Conservation (phyloP, 2,329 filamentous ascomycete genomes). For the Penicillium olsonii region DNA sequence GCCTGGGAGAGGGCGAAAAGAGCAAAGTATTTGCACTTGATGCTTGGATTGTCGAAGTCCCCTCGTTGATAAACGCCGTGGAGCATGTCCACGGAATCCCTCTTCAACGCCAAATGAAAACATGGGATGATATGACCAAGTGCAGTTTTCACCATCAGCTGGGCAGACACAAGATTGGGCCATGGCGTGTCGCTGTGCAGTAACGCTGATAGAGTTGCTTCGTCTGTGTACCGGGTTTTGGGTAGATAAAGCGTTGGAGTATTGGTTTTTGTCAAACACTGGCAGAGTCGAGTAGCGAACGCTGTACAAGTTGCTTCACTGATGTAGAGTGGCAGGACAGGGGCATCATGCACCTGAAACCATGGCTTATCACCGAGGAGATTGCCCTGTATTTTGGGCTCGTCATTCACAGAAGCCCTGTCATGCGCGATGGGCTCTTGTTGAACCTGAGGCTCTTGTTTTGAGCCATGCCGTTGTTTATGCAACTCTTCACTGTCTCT, state of each 20-base stretch:
- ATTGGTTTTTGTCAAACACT: conserved; percentile 25
- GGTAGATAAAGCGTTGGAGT: conserved; percentile 24
- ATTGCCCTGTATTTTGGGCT: conserved; percentile 12
- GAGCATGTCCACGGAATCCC: conserved; percentile 37
- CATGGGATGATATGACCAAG: conserved; percentile 32
- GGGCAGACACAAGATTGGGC: conserved; percentile 31
- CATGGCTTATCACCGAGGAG: conserved; percentile 17
- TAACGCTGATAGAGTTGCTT: conserved; percentile 17
- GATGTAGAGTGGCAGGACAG: conserved; percentile 29
- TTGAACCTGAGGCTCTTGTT: background rate
- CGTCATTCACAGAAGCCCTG: conserved; percentile 10
- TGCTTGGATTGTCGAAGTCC: conserved; percentile 28
- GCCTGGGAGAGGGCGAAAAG: conserved; percentile 45
- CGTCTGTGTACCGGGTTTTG: conserved; percentile 25
- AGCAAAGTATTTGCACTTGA: conserved; percentile 44
- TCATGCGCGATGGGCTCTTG: background rate
- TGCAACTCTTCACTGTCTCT: conserved; percentile 10
- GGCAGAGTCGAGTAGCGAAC: conserved; percentile 35
- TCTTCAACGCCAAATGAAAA: conserved; percentile 33
- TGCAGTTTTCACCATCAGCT: conserved; percentile 31
- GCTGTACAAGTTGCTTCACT: conserved; percentile 37
- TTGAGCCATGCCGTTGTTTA: background rate
- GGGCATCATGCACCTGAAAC: conserved; percentile 31
- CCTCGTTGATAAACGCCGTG: conserved; percentile 30
- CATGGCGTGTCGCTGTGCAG: conserved; percentile 22